A percentile compares a stretch with the other conserved stretches of the same genome.
Conservation (phyloP, 1,139 yeast species). For the Hanseniaspora uvarum region DNA sequence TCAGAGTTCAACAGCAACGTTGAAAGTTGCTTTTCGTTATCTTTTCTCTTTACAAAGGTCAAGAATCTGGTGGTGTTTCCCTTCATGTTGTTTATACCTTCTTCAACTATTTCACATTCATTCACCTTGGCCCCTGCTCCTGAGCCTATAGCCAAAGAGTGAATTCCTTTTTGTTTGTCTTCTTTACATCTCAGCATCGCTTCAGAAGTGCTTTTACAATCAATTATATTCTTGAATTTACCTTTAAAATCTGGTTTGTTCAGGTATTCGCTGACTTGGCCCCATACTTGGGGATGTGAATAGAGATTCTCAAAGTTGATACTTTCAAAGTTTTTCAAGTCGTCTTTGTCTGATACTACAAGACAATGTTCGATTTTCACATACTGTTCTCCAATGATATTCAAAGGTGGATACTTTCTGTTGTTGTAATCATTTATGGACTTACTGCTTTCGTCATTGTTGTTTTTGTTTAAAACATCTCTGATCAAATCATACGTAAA, state of each 20-base stretch:
- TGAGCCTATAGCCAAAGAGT: slow-evolving; percentile 49
- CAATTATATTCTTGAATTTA: slow-evolving; percentile 40
- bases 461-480: slow-evolving; percentile 34
- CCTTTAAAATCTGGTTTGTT: slow-evolving; percentile 29
- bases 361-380: slow-evolving; percentile 76
- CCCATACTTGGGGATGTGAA: slow-evolving; percentile 98
- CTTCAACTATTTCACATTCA: slow-evolving; percentile 45
- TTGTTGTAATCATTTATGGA: slow-evolving; percentile 19
- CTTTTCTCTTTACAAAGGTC: slow-evolving; percentile 36
- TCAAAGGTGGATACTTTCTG: slow-evolving; percentile 32
- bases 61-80: slow-evolving; percentile 81
- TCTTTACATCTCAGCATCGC: slow-evolving; percentile 61
- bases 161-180: slow-evolving; percentile 28
- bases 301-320: slow-evolving; percentile 40
- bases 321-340: slow-evolving; percentile 28
- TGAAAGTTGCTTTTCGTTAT: slow-evolving; percentile 5
- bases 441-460: slow-evolving; percentile 21
- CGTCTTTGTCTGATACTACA: slow-evolving; percentile 38
- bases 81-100: slow-evolving; percentile 56
- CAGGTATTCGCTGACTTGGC: slow-evolving; percentile 60
- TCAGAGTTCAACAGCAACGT: slow-evolving; percentile 12
- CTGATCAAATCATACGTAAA: slow-evolving; percentile 72
- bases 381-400: slow-evolving; percentile 64
- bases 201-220: slow-evolving; percentile 67
- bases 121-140: slow-evolving; percentile 56